Evolutionary conservation across 148 eudicot genomes (phyloP), one percentile per base, ranked within the genome.

Genomic region (Suaeda aralocaspica): DNA sequence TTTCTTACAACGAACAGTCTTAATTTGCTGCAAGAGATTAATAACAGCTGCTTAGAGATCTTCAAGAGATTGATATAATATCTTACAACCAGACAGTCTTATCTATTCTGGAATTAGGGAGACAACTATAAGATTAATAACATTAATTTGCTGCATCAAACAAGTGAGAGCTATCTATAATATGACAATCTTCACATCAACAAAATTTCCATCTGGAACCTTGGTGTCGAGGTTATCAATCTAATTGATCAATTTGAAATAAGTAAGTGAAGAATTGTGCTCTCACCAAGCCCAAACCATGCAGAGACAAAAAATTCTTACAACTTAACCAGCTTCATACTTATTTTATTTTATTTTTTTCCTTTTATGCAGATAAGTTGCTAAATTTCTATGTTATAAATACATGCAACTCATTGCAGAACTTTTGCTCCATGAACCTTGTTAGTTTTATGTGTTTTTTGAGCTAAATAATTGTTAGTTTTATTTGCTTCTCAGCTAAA

Each of bases 401-500:
- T 55, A 9, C 24, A 55, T 25, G 59, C 41, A 36, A 36, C 12
- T 33, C 29, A 60, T 60, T 9, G n/a, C 64, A 19, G n/a, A 59
- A 19, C 15, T 10, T 33, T 60, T 3, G 44, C 44, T 60, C 15
- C 45, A 30, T 10, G 30, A 33, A 25, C 14, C 42, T 55, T 29
- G 29, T 41, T 22, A 50, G 22, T 36, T 45, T 24, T 8, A 48
- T 64, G 16, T 45, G 39, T 57, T 45, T 74, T 59, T 29, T 77
- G 22, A 34, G 9, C 24, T 25, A 39, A 59, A 33, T 53, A 26
- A 30, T 55, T 29, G 29, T 41, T 22, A 50, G 22, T 36, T 45
- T 24, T 8, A 48, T 64, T 11, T 45, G 39, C 59, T 45, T 74
- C 59, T 29, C 74, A 34, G 9, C 24, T 25, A 39, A 59, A 33